Base-by-base conservation (phyloP, 257 asterid species). In the Nicotiana attenuata region DNA sequence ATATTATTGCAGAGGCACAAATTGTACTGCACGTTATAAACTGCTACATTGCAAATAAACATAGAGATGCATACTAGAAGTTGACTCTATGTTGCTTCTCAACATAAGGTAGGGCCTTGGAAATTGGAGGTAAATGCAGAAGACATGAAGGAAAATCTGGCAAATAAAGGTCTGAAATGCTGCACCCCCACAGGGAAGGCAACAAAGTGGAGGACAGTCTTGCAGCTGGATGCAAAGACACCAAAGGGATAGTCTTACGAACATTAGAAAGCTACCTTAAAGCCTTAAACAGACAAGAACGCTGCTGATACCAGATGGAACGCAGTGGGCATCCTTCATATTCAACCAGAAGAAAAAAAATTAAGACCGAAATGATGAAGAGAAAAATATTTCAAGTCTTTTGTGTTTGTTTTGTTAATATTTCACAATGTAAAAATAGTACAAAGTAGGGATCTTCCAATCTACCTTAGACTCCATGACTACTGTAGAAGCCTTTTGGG, bases 401-500 rank as follows among this genome's bases (percentile, higher is more conserved):
- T 67, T 35, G 55, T 2, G 19, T 67, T 17, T 67, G 20, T 19
- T 67, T 35, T 67, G 29, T 19, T 19, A 67, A 67, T 67, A 35
- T 35, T 67, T 59, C 28, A 59, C 13, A 3, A 59, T n/a, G 10
- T 67, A 10, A 67, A 67, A 67, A 14, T 35, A 19, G 17, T 19
- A 67, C 53, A 1, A 19, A 22, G 55, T 5, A 67, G 53, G 8
- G n/a, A 26, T 10, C 76, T 41, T 65, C 47, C 76, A 17, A 67
- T 33, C 76, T 67, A 33, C 76, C 76, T 67, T 67, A 67, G 53
- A 67, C 19, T 67, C 76, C 76, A 67, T 67, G 76, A 67, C 76
- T 19, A 67, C 53, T 19, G 19, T 3, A 67, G 17, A 67, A 1
- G 19, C 53, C 19, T 67, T 67, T n/a, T 67, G 29, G 55, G n/a